phyloP scores from a whole-genome alignment of 129 eudicot species.

The Helianthus annuus region HanXRQr2.0-SUNRISE NC_035436.2:194938339-194938838 shows the following conservation, averaged over 20 bases:
- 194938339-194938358: background rate
- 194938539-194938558: conserved; percentile 1
- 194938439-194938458: conserved; percentile 52
- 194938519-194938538: conserved; percentile 40
- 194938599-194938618: background rate
- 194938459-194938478: conserved; percentile 56
- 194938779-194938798: conserved; percentile 45
- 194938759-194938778: conserved; percentile 67
- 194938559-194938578: conserved; percentile 26
- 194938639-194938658: background rate
- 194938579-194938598: conserved; percentile 13
- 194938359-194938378: background rate
- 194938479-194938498: conserved; percentile 53
- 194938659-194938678: conserved; percentile 37
- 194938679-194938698: conserved; percentile 39
- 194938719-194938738: conserved; percentile 33
- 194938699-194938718: conserved; percentile 49
- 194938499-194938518: conserved; percentile 47
- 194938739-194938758: conserved; percentile 36
- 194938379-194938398: background rate
- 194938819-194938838: conserved; percentile 58
- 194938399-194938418: background rate
- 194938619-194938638: background rate
- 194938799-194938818: conserved; percentile 54
- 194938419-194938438: conserved; percentile 7